These are phyloP conservation scores for Kwoniella newhampshirensis DNA, from an alignment of 768 basidiomycete species.

Conservation along the genomic window DNA sequence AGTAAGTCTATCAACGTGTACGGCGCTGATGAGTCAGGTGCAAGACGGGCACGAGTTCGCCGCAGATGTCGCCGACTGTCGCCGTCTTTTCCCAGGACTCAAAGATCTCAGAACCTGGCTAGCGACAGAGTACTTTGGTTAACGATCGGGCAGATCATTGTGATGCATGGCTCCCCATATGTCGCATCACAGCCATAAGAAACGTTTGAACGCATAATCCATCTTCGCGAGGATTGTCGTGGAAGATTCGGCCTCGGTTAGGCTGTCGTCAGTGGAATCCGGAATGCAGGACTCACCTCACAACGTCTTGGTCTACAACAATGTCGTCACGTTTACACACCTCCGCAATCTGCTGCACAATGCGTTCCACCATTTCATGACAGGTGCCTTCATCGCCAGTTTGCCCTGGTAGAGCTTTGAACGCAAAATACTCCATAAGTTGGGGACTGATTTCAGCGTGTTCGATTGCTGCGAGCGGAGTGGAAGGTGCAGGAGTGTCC, in stretches of 20 bases:
- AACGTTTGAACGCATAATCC: slow-evolving; percentile 87
- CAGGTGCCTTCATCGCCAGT: slow-evolving; percentile 59
- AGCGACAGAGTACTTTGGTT: too few species aligned
- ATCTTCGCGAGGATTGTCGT: slow-evolving; percentile 86
- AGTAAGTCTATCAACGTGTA: too few species aligned
- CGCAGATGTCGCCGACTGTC: too few species aligned
- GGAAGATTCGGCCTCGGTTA: slow-evolving; percentile 77
- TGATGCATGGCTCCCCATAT: too few species aligned
- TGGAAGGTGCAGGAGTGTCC: slow-evolving; percentile 64
- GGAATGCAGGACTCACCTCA: slow-evolving; percentile 61
- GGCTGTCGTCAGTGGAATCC: slow-evolving; percentile 55
- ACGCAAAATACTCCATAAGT: slow-evolving; percentile 51
- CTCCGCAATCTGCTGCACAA: slow-evolving; percentile 67
- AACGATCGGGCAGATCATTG: too few species aligned
- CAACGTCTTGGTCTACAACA: slow-evolving; percentile 69
- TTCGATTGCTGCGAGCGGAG: slow-evolving; percentile 56
- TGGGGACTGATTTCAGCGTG: slow-evolving; percentile 20
- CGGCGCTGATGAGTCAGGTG: too few species aligned
- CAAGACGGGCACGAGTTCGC: too few species aligned
- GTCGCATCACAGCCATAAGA: slow-evolving; percentile 67
- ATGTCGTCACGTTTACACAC: slow-evolving; percentile 57
- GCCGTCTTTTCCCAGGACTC: too few species aligned
- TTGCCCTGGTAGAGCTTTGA: slow-evolving; percentile 54
- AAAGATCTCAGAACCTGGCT: too few species aligned
- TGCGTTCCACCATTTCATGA: slow-evolving; percentile 70